A percentile compares a stretch with the other conserved stretches of the same genome.
Conservation (phyloP, 208 protist species). For the Leishmania tarentolae region DNA sequence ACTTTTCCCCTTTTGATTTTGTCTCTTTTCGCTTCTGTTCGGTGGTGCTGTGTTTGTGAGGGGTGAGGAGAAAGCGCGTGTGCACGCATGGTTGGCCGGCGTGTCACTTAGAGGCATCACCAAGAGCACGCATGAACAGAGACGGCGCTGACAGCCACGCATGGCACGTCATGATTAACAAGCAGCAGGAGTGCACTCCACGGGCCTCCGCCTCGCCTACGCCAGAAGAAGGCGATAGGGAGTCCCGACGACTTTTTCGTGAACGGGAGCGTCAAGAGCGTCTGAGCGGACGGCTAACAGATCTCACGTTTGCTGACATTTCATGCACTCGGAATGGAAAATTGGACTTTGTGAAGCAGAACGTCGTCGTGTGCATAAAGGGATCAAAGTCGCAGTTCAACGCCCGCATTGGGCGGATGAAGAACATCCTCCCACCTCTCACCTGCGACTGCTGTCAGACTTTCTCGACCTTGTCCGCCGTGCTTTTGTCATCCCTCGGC, state of each 20-base stretch:
- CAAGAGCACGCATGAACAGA: not conserved
- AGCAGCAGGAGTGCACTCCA: constrained; percentile 11
- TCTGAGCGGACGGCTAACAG: constrained; percentile 61
- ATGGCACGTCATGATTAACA: constrained; percentile 15
- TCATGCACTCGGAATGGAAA: constrained; percentile 33
- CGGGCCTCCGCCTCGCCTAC: constrained; percentile 8
- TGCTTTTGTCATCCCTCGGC: constrained; percentile 77
- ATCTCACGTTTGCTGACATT: constrained; percentile 69
- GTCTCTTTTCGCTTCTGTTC: no score
- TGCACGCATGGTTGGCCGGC: not conserved
- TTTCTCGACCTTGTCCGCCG: constrained; percentile 76
- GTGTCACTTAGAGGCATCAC: not conserved
- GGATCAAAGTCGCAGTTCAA: constrained; percentile 87
- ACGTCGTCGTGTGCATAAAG: constrained; percentile 61
- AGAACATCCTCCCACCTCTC: constrained; percentile 62
- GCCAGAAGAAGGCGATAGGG: constrained; percentile 2
- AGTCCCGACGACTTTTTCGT: constrained; percentile 31
- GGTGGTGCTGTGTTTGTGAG: not conserved
- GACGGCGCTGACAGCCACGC: not conserved
- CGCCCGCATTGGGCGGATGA: constrained; percentile 49
- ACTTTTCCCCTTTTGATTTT: not conserved
- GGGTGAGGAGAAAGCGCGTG: not conserved
- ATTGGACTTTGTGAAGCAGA: constrained; percentile 54
- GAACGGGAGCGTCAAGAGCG: constrained; percentile 66
- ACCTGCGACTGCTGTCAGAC: constrained; percentile 89